Conservation (phyloP, 2,329 filamentous ascomycete genomes). For the Bipolaris cookei region DNA sequence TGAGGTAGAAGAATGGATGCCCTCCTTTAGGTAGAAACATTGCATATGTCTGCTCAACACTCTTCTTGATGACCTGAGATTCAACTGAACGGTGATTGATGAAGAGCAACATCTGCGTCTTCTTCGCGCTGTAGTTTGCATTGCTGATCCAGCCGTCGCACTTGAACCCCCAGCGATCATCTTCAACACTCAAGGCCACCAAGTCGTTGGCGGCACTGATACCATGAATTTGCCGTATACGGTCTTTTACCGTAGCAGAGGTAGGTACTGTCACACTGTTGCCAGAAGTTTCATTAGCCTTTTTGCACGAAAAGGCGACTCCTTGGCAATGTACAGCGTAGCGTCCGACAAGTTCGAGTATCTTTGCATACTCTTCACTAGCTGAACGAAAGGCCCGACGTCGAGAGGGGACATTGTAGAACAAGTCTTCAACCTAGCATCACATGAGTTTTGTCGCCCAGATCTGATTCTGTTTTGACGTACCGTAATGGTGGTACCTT, state of each 20-base stretch:
- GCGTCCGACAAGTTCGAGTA: conserved; percentile 89
- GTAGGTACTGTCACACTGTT: conserved; percentile 77
- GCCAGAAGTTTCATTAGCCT: conserved; percentile 84
- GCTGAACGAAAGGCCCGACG: conserved; percentile 87
- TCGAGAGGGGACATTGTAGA: conserved; percentile 92
- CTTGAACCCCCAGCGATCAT: conserved; percentile 82
- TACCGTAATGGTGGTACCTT: conserved; percentile 90
- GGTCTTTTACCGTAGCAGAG: conserved; percentile 74
- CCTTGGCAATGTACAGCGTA: conserved; percentile 91
- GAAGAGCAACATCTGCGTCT: conserved; percentile 85
- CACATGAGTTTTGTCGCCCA: conserved; percentile 12
- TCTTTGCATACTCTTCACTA: conserved; percentile 96
- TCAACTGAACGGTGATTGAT: conserved; percentile 97
- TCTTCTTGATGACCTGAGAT: conserved; percentile 84
- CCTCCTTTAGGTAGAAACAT: conserved; percentile 89
- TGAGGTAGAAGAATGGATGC: conserved; percentile 92
- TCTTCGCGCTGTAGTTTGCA: conserved; percentile 93
- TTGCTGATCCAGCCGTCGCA: conserved; percentile 84
- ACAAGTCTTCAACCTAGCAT: conserved; percentile 81
- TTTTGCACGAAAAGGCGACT: conserved; percentile 97
- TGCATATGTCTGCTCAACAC: conserved; percentile 87
- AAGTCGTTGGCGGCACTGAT: conserved; percentile 85
- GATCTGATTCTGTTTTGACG: conserved; percentile 17
- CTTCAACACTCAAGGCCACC: conserved; percentile 73
- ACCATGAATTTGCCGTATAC: conserved; percentile 90